A percentile compares a stretch with the other conserved stretches of the same genome.
Conservation (phyloP, 352 stramenopile genomes). For the Phytophthora syringae region DNA sequence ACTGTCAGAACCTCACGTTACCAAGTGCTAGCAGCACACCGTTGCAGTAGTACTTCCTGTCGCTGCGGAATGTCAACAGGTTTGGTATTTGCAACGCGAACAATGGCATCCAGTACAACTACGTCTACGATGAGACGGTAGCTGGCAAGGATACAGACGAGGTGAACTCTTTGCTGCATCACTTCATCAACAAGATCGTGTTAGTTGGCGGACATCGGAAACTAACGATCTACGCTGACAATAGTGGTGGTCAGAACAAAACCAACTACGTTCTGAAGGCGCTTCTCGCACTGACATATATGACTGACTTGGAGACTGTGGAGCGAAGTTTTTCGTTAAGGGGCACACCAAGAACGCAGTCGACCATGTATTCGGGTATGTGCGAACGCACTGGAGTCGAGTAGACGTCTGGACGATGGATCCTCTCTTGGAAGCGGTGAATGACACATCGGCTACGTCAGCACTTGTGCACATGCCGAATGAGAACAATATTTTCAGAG, state of each 20-base stretch:
- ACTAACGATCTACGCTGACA: too few relatives aligned
- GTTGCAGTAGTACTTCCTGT: conserved; percentile 31
- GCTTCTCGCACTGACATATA: too few relatives aligned
- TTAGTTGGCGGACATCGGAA: too few relatives aligned
- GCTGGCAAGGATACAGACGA: conserved; percentile 11
- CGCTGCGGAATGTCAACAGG: conserved; percentile 16
- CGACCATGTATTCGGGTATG: conserved; percentile 21
- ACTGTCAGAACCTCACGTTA: conserved; percentile 29
- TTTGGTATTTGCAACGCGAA: conserved; percentile 28
- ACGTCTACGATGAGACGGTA: conserved; percentile 11
- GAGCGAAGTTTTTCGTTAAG: not conserved
- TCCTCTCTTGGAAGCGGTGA: conserved; percentile 11
- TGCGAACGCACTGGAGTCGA: conserved; percentile 11
- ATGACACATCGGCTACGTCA: not conserved
- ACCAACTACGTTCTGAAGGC: too few relatives aligned
- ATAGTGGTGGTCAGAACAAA: too few relatives aligned
- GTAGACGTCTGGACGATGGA: conserved; percentile 22
- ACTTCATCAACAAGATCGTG: too few relatives aligned
- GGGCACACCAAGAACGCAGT: conserved; percentile 22
- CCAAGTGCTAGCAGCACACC: conserved; percentile 2
- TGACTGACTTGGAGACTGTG: too few relatives aligned
- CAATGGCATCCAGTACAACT: conserved; percentile 7
- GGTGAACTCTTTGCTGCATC: not conserved
- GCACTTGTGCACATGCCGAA: not conserved
- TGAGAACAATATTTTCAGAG: not conserved